A percentile compares a stretch with the other conserved stretches of the same genome.
Evolutionary conservation across 2,329 filamentous ascomycete genomes (phyloP).

Genomic region (Coleophoma eucalyptorum): DNA sequence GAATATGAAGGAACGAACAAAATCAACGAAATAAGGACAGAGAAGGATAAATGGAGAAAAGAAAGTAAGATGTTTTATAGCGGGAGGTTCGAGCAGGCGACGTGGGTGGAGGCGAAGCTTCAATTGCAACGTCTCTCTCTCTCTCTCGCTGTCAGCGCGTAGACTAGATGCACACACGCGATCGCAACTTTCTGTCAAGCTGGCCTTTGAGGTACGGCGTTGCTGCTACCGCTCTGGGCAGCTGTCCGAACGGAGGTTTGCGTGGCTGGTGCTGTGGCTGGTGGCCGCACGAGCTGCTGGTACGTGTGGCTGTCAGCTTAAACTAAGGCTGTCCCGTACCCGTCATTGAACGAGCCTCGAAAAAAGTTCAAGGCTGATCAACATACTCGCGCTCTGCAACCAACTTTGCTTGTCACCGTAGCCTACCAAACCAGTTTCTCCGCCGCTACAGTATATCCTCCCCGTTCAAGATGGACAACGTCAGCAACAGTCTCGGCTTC

Average conservation of each 20-base stretch:
- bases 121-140: conserved; percentile 58
- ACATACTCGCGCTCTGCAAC: background rate
- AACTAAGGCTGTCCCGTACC: background rate
- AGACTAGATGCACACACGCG: too few relatives aligned
- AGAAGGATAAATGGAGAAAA: conserved; percentile 12
- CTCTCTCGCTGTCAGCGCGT: conserved; percentile 34
- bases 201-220: conserved; percentile 1
- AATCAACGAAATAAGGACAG: conserved; percentile 54
- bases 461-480: conserved; percentile 20
- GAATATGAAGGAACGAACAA: too few relatives aligned
- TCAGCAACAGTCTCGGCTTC: conserved; percentile 19
- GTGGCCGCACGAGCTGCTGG: too few relatives aligned
- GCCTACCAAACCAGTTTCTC: too few relatives aligned
- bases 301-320: background rate
- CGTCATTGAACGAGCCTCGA: background rate
- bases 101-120: conserved; percentile 13
- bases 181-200: background rate
- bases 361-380: background rate
- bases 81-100: conserved; percentile 5
- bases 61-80: conserved; percentile 4
- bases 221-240: too few relatives aligned
- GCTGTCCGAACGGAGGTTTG: too few relatives aligned
- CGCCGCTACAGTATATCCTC: too few relatives aligned
- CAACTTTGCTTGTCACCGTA: background rate
- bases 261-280: background rate